A percentile compares a stretch with the other conserved stretches of the same genome.
These are phyloP conservation scores for Rehmannia glutinosa DNA, from an alignment of 257 asterid genomes.

Conservation along the genomic window DNA sequence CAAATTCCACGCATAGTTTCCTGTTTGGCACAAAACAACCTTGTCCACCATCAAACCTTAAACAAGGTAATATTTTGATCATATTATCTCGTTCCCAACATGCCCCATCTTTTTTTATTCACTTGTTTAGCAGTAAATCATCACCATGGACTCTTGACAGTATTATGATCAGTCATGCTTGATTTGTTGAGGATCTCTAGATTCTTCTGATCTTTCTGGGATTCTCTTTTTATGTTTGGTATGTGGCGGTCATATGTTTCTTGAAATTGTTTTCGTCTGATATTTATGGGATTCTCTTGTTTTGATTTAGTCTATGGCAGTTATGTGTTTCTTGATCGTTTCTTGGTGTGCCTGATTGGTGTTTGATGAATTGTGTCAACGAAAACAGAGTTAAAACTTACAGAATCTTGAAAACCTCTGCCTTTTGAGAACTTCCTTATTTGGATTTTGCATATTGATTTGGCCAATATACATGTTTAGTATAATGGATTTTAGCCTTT, in stretches of 20 bases:
- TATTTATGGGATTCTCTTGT: background rate
- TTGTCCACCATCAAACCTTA: background rate
- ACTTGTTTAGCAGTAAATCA: too few species aligned
- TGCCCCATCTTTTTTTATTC: background rate
- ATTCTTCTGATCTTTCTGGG: background rate
- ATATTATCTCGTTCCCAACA: background rate
- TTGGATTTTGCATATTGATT: too few species aligned
- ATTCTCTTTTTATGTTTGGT: background rate
- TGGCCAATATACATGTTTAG: too few species aligned
- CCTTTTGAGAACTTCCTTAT: too few species aligned
- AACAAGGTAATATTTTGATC: slow-evolving; percentile 8
- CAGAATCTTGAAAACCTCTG: background rate
- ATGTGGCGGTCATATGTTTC: background rate
- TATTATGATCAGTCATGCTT: too few species aligned
- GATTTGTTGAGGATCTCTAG: background rate
- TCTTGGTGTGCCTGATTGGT: background rate
- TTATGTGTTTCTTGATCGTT: background rate
- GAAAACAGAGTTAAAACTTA: background rate
- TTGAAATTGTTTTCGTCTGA: background rate
- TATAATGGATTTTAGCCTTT: too few species aligned
- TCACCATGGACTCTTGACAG: too few species aligned
- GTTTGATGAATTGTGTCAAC: background rate
- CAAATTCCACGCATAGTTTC: slow-evolving; percentile 10
- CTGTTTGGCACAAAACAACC: background rate
- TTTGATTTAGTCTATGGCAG: background rate